Evolutionary conservation across 2,329 filamentous ascomycete species (phyloP).

Genomic region (Myotisia sp.): DNA sequence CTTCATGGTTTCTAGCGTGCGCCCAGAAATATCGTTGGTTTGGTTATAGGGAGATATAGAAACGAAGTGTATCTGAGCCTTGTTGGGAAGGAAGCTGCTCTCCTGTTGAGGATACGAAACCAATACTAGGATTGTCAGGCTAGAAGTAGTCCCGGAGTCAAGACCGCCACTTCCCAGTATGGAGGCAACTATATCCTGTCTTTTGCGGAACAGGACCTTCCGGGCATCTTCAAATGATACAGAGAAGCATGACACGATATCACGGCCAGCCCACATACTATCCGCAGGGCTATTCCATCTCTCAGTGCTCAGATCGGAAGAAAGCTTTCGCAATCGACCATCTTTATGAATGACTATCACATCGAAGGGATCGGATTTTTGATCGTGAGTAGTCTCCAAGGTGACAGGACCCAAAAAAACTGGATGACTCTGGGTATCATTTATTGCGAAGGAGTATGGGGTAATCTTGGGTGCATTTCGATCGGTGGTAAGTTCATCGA

Average conservation of each 20-base stretch:
- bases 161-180: conserved; percentile 21
- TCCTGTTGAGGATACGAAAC: conserved; percentile 25
- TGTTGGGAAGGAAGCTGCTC: conserved; percentile 18
- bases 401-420: conserved; percentile 27
- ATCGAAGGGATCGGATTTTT: conserved; percentile 22
- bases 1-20: conserved; percentile 23
- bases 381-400: conserved; percentile 14
- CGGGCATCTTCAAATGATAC: conserved; percentile 30
- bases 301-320: conserved; percentile 27
- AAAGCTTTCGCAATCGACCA: conserved; percentile 28
- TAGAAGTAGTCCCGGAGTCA: conserved; percentile 19
- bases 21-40: conserved; percentile 13
- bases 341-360: conserved; percentile 32
- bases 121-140: conserved; percentile 27
- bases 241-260: conserved; percentile 24
- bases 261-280: conserved; percentile 17
- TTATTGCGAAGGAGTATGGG: conserved; percentile 26
- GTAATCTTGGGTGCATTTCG: conserved; percentile 24
- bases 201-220: conserved; percentile 26
- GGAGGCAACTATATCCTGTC: conserved; percentile 27
- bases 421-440: conserved; percentile 24
- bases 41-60: conserved; percentile 21
- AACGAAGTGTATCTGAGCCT: conserved; percentile 28
- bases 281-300: conserved; percentile 26
- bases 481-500: conserved; percentile 31